phyloP scores from a whole-genome alignment of 768 basidiomycete genomes.

The Sporobolomyces pararoseus region DNA sequence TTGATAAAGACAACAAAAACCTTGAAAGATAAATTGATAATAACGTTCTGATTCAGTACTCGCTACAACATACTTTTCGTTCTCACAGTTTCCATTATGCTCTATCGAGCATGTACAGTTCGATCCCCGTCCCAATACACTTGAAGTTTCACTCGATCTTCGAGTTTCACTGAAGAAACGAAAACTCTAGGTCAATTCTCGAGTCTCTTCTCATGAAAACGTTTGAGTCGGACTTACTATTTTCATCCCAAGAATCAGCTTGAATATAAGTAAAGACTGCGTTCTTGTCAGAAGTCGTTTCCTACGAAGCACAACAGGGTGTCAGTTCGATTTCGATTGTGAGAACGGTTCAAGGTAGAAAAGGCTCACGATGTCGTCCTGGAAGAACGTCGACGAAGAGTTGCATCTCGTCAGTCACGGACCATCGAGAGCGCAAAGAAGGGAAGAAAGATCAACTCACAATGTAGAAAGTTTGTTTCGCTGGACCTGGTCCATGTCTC shows the following conservation, averaged over 20 bases:
- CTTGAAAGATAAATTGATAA: too few relatives aligned
- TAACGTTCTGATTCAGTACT: too few relatives aligned
- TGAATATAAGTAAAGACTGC: slow-evolving; percentile 33
- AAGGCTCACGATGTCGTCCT: slow-evolving; percentile 28
- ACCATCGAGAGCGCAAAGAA: background rate
- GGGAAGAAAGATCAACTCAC: slow-evolving; percentile 9
- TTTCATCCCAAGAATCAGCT: slow-evolving; percentile 40
- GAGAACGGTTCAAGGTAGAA: background rate
- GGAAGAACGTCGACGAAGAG: too few relatives aligned
- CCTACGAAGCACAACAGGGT: slow-evolving; percentile 8
- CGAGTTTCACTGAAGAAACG: background rate
- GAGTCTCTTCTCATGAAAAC: background rate
- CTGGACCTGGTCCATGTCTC: slow-evolving; percentile 11
- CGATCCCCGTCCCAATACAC: slow-evolving; percentile 31
- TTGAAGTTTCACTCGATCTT: slow-evolving; percentile 21
- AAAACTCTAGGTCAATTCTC: background rate
- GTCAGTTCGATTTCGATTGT: too few relatives aligned
- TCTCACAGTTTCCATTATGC: too few relatives aligned
- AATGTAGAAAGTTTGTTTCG: slow-evolving; percentile 42
- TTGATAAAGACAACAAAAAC: too few relatives aligned
- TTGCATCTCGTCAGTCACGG: too few relatives aligned
- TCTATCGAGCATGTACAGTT: background rate
- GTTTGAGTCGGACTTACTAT: background rate
- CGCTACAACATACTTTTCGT: too few relatives aligned
- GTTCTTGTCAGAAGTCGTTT: slow-evolving; percentile 13